Base-by-base conservation (phyloP, 2,329 filamentous ascomycete genomes). In the Claviceps sorghi region DNA sequence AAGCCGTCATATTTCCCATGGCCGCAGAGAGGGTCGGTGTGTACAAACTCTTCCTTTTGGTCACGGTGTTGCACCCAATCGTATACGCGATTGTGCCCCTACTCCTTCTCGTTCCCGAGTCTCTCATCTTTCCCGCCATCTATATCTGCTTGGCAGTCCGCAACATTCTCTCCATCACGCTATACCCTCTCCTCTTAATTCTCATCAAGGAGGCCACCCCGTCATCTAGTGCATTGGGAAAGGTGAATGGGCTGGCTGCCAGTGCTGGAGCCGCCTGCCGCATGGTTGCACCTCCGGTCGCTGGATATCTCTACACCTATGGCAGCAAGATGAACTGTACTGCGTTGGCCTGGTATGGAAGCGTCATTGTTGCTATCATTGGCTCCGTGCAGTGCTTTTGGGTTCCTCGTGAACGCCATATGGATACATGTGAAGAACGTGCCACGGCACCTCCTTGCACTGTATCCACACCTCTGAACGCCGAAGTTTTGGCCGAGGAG, bases 141-240 rank as follows among this genome's bases (percentile, higher is more conserved):
- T 84, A 84, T 62, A 54, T 67, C 49, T 78, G 74, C 58, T 67
- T 82, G 52, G 66, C 75, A 0, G 62, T 84, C 41, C 75, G 80
- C 51, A 83, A 83, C 59, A 60, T 82, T 15, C 69, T 82, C 40
- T 77, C 76, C 46, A 83, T 84, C 59, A 71, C 81, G 51, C 69
- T 82, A n/a, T 84, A 83, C 60, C 82, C 81, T 2, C 70, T 83
- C 5, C 72, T 84, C 40, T 70, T 85, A 45, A 84, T 85, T 58
- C 69, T 84, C 34, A 77, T 85, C 70, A 84, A 84, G 65, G 78
- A 84, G 60, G 78, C 79, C 1, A 82, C 79, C 0, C 79, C 80
- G 2, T 73, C 70, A 34, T 67, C 72, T 7, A 69, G 69, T 43
- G 74, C 80, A 7, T 68, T 84, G 41, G 82, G 82, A 50, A 80